Base-by-base conservation (phyloP, 192 early-diverging fungal genomes). In the Fimicolochytrium jonesii region DNA sequence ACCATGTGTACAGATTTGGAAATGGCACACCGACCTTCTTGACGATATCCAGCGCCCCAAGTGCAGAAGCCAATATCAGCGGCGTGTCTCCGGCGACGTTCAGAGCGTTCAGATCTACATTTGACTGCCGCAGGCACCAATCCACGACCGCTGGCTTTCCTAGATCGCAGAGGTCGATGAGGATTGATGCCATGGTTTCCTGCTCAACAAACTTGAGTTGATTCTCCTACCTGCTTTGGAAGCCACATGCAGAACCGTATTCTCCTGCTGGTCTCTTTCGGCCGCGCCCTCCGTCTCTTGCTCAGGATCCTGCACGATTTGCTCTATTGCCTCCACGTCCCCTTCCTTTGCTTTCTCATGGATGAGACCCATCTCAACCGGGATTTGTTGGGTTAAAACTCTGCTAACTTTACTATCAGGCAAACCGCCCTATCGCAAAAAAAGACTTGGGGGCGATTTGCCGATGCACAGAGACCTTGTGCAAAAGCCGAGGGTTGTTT, bases 51-150 rank as follows among this genome's bases (percentile, higher is more conserved):
- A 76, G 17, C n/a, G 42, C 3, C 0, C 74, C 71, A 3, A 55
- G 22, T 10, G 59, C 18, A 9, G 61, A 50, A 5, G 78, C 70
- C 17, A 81, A 25, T 22, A 82, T 82, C 28, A 82, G 52, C n/a
- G 80, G 50, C 35, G 80, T 82, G 55, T 82, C 80, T 23, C 80
- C 80, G 15, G 61, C 61, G 34, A 76, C 60, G 57, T 76, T 82
- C 20, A 55, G 43, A 9, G 67, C 64, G 50, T 78, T 56, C 15
- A 73, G n/a, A 37, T 74, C 58, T 13, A 61, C 53, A 7, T 51
- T 50, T 11, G 50, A 26, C 15, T 68, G 67, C n/a, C 46, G 56
- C 6, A 78, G 43, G 7, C 56, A 57, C 49, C 54, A 77, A 11
- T 75, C 67, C 5, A 77, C 52, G n/a, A 81, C 54, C 18, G 35